phyloP scores from a whole-genome alignment of 83 land plant species.

The Isoetes engelmannii region DNA sequence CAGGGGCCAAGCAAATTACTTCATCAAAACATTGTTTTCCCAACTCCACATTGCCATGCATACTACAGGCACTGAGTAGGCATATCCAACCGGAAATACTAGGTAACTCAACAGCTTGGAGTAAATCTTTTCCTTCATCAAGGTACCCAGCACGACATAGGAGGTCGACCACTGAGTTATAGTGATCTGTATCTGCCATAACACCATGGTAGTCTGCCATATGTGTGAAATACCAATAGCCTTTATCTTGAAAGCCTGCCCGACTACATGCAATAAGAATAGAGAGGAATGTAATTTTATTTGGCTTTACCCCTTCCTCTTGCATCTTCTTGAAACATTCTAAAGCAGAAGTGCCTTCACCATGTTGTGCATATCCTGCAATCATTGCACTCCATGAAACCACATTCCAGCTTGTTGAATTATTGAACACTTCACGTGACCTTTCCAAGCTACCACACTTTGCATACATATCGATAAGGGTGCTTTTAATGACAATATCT shows the following conservation, averaged over 20 bases:
- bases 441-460: not conserved
- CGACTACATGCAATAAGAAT: not conserved
- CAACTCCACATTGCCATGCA: no score
- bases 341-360: not conserved
- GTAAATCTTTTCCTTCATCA: no score
- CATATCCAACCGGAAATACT: no score
- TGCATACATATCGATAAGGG: not conserved
- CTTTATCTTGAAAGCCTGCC: not conserved
- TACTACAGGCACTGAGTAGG: no score
- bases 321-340: not conserved
- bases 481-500: not conserved
- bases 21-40: no score
- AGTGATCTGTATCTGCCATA: no score
- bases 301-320: not conserved
- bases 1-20: no score
- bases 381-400: constrained; percentile 5
- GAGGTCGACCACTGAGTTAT: no score
- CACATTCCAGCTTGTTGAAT: not conserved
- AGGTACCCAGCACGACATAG: no score
- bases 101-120: no score
- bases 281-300: constrained; percentile 1
- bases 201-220: no score
- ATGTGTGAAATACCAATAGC: no score
- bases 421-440: not conserved
- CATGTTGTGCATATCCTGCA: not conserved